Percentiles rank a stretch among this genome's conserved stretches.
phyloP scores from a whole-genome alignment of 2,329 filamentous ascomycete genomes.

The Dactylonectria estremocensis region DNA sequence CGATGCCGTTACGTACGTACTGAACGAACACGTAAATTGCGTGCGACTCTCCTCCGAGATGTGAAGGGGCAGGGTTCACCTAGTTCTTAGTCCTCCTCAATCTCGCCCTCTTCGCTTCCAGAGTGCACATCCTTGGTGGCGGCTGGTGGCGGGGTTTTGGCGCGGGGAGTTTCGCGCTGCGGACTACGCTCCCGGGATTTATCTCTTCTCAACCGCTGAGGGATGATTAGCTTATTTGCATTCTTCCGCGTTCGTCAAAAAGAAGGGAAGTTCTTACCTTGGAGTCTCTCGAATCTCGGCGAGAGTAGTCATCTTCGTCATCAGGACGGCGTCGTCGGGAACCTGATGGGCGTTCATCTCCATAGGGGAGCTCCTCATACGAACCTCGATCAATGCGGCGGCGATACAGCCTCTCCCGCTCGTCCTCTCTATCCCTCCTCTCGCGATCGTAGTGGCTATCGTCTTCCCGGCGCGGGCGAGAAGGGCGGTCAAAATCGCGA shows the following conservation, averaged over 20 bases:
- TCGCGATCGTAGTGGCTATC: conserved; percentile 86
- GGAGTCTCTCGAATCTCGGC: conserved; percentile 75
- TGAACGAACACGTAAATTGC: conserved; percentile 38
- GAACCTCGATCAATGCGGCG: conserved; percentile 83
- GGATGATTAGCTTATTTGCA: conserved; percentile 45
- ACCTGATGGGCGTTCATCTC: conserved; percentile 77
- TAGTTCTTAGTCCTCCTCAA: conserved; percentile 80
- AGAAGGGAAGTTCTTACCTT: conserved; percentile 68
- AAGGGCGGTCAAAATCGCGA: conserved; percentile 65
- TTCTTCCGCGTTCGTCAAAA: neutral
- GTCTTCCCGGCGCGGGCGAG: conserved; percentile 72
- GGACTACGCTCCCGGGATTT: conserved; percentile 73
- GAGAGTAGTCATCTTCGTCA: conserved; percentile 79
- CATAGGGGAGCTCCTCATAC: conserved; percentile 92
- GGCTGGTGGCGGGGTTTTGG: conserved; percentile 66
- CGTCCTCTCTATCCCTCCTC: conserved; percentile 88
- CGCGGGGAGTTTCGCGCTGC: conserved; percentile 69
- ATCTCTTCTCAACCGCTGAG: conserved; percentile 72
- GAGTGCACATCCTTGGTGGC: conserved; percentile 69
- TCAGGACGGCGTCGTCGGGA: conserved; percentile 84
- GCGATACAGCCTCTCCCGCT: conserved; percentile 89
- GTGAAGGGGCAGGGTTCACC: conserved; percentile 21
- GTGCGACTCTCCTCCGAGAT: conserved; percentile 23
- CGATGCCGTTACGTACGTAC: conserved; percentile 50
- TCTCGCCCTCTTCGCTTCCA: conserved; percentile 97